Percentiles rank a stretch among this genome's conserved stretches.
Evolutionary conservation across 139 green algal species (phyloP).

Genomic region (Monoraphidium neglectum): DNA sequence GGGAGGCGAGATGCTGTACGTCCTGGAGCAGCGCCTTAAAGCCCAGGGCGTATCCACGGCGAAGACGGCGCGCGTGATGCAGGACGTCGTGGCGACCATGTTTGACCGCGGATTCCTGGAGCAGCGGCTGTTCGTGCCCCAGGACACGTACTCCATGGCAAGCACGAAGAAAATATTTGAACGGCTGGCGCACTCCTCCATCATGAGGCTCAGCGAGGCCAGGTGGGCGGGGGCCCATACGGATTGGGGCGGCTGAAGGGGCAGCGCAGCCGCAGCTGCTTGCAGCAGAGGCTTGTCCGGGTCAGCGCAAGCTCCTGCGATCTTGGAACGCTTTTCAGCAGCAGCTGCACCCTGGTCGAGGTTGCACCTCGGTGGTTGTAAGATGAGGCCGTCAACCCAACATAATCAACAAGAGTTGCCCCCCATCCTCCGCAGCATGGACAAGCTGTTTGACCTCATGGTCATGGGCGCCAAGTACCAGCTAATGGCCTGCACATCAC

Average conservation of each 20-base stretch:
- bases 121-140: constrained; percentile 62
- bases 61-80: constrained; percentile 57
- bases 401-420: too few relatives aligned
- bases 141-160: constrained; percentile 60
- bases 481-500: constrained; percentile 39
- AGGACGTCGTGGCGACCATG: constrained; percentile 66
- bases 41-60: constrained; percentile 66
- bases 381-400: too few relatives aligned
- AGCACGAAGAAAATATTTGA: constrained; percentile 69
- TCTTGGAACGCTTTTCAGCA: too few relatives aligned
- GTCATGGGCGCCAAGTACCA: constrained; percentile 83
- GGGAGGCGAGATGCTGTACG: constrained; percentile 77
- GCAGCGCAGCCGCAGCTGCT: too few relatives aligned
- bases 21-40: constrained; percentile 76
- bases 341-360: background rate
- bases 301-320: too few relatives aligned
- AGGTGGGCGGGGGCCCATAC: constrained; percentile 44
- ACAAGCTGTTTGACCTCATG: constrained; percentile 88
- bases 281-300: too few relatives aligned
- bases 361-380: background rate
- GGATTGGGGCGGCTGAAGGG: background rate
- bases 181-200: constrained; percentile 69
- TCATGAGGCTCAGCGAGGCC: constrained; percentile 72
- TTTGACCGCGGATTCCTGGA: constrained; percentile 56
- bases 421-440: constrained; percentile 67